phyloP scores from a whole-genome alignment of 2,329 filamentous ascomycete genomes.

The Thermothelomyces thermophilus region DNA sequence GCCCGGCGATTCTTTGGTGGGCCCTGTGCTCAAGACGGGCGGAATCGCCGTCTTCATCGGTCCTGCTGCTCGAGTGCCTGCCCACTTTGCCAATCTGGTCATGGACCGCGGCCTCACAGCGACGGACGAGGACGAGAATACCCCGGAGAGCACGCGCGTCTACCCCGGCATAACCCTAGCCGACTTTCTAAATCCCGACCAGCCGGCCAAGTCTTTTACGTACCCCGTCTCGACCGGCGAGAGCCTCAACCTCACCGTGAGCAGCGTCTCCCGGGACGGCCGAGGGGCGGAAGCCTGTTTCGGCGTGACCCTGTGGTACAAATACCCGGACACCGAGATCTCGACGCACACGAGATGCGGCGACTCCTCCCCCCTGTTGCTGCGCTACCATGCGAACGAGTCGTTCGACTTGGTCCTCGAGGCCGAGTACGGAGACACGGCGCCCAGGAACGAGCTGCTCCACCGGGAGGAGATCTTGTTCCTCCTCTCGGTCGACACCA shows the following conservation, averaged over 20 bases:
- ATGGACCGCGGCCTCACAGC: conserved; percentile 16
- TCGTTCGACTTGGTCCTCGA: conserved; percentile 14
- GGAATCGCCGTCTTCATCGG: conserved; percentile 18
- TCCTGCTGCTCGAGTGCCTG: background rate
- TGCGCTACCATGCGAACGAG: conserved; percentile 11
- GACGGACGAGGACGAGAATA: conserved; percentile 15
- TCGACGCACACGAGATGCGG: conserved; percentile 10
- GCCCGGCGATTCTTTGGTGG: conserved; percentile 9
- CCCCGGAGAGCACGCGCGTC: conserved; percentile 4
- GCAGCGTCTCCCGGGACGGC: background rate
- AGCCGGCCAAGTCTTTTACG: conserved; percentile 6
- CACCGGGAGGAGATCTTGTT: conserved; percentile 13
- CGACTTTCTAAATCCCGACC: conserved; percentile 9
- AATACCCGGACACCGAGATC: conserved; percentile 5
- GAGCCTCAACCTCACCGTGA: conserved; percentile 14
- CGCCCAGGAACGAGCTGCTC: background rate
- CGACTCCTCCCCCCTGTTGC: conserved; percentile 2
- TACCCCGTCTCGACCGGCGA: conserved; percentile 15
- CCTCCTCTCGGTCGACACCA: conserved; percentile 10
- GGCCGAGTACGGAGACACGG: conserved; percentile 10
- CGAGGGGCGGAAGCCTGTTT: conserved; percentile 11
- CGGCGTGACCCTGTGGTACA: conserved; percentile 11
- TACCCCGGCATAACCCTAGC: conserved; percentile 15
- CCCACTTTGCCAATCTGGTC: conserved; percentile 15
- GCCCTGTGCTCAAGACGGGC: conserved; percentile 17